Percentiles rank a stretch among this genome's conserved stretches.
Evolutionary conservation across 257 asterid genomes (phyloP).

Genomic region (Salvia miltiorrhiza): DNA sequence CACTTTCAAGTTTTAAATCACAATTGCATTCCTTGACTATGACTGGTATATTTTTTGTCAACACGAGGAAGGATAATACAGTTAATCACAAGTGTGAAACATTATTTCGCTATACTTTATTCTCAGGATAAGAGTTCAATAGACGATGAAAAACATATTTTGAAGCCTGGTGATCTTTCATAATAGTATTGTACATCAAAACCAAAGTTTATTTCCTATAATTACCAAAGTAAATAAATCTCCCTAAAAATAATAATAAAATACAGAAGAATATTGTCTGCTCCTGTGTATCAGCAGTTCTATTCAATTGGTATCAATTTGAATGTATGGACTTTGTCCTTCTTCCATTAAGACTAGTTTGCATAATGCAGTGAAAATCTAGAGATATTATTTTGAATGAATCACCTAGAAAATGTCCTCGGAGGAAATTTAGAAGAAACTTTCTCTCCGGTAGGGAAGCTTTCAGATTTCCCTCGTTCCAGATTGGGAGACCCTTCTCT

Average conservation of each 20-base stretch:
- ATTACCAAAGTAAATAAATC: background rate
- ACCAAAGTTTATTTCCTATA: constrained; percentile 10
- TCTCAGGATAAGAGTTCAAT: background rate
- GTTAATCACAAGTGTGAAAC: background rate
- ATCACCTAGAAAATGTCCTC: constrained; percentile 65
- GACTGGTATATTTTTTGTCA: background rate
- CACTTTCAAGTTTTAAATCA: too few relatives aligned
- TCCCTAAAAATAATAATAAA: background rate
- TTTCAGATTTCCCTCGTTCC: constrained; percentile 62
- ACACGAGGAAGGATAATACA: too few relatives aligned
- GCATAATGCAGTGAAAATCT: background rate
- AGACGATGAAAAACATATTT: background rate
- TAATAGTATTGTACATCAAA: constrained; percentile 16
- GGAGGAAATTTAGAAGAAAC: constrained; percentile 43
- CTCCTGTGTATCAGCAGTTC: background rate
- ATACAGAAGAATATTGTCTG: background rate
- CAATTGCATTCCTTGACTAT: too few relatives aligned
- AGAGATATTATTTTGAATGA: background rate
- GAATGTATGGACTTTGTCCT: background rate
- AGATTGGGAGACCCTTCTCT: constrained; percentile 40
- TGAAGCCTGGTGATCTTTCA: background rate
- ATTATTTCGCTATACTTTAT: background rate
- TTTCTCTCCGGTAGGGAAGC: constrained; percentile 51
- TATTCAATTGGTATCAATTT: background rate
- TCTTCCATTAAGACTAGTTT: background rate